Base-by-base conservation (phyloP, 2,329 filamentous ascomycete species). In the Mycosphaerella sp. region DNA sequence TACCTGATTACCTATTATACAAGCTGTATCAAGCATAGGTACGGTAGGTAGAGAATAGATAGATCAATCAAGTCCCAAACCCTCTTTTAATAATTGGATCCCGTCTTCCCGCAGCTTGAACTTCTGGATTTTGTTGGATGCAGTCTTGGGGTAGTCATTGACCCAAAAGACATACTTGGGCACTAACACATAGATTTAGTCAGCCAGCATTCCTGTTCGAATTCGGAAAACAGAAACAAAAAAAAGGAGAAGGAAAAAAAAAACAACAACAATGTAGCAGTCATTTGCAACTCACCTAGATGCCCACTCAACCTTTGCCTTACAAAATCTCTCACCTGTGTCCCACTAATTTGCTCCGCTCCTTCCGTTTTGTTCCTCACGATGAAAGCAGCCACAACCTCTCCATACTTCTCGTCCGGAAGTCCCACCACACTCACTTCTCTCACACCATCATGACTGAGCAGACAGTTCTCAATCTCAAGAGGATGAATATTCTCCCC, bases 51-150 rank as follows among this genome's bases (percentile, higher is more conserved):
- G 26, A 6, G 6, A 3, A 4, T 29, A 26, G 26, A 26, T 38
- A 6, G 10, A 11, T 44, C 42, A 53, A 21, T 53, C 45, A 32
- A 48, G 36, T 21, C 69, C 67, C 45, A 69, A 59, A 0, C 72
- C 71, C 31, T 75, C 69, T 32, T 67, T 70, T 45, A 82, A 58
- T 51, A 80, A 59, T 60, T 73, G 63, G 39, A 79, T 66, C 0
- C 82, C 91, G 65, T 79, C 74, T 12, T 90, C 86, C 66, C 82
- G 80, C 64, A 97, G 70, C 74, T 86, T 92, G 69, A 87, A 96
- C 74, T 97, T 96, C 74, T 95, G 89, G 53, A 97, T 91, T 80
- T 98, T 98, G 23, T 92, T 92, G 69, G 89, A 95, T 5, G 90
- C 87, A 36, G 93, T 98, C 79, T 95, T 96, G 17, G 92, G 92